These are phyloP conservation scores for Chiua virens DNA, from an alignment of 768 basidiomycete species.

Conservation along the genomic window DNA sequence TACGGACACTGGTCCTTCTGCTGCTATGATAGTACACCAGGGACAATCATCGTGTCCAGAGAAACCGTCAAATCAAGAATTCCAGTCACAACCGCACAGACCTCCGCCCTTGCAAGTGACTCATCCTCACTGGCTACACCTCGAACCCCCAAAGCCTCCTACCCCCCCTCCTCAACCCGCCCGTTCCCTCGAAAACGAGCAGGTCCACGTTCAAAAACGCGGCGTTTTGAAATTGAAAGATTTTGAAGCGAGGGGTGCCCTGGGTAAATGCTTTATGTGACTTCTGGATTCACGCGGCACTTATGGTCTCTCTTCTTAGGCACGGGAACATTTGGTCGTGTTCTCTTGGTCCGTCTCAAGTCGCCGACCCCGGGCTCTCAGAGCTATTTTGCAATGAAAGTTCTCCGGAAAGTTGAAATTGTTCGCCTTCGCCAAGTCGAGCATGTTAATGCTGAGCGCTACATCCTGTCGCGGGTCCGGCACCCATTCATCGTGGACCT, in stretches of 20 bases:
- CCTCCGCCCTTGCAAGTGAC: conserved; percentile 3
- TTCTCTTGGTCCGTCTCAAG: conserved; percentile 81
- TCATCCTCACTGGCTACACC: conserved; percentile 12
- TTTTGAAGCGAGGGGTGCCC: conserved; percentile 77
- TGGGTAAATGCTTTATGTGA: conserved; percentile 49
- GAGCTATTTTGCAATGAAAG: conserved; percentile 82
- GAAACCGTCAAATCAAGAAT: conserved; percentile 10
- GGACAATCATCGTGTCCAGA: conserved; percentile 11
- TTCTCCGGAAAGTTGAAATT: conserved; percentile 82
- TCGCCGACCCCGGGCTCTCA: conserved; percentile 43
- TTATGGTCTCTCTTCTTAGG: conserved; percentile 47
- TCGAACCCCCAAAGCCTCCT: conserved; percentile 2
- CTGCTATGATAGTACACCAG: conserved; percentile 8
- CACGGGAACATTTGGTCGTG: conserved; percentile 94
- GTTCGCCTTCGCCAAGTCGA: conserved; percentile 93
- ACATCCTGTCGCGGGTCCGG: conserved; percentile 86
- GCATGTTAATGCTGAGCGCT: conserved; percentile 95
- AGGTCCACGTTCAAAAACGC: conserved; percentile 56
- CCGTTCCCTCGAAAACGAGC: conserved; percentile 68
- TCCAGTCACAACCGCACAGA: conserved; percentile 4
- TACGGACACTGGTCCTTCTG: conserved; percentile 15
- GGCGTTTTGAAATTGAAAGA: conserved; percentile 67
- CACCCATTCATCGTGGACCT: conserved; percentile 98
- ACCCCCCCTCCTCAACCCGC: conserved; percentile 42
- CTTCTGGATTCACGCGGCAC: background rate